Evolutionary conservation across 371 early-diverging fungal genomes (phyloP).

Genomic region (Actinomucor elegans): DNA sequence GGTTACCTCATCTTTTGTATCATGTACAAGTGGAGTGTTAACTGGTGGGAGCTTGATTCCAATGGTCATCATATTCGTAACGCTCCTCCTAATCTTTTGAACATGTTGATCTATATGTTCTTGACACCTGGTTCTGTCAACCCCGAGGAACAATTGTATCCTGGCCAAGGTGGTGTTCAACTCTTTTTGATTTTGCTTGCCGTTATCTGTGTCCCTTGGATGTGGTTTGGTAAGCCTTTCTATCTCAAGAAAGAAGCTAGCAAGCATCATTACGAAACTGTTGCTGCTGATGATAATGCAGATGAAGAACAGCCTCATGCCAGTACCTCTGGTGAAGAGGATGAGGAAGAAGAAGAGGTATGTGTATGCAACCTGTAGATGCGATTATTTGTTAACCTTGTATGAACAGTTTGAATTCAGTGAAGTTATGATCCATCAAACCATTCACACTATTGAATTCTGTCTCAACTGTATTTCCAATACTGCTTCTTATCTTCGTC

Average conservation of each 20-base stretch:
- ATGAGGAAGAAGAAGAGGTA: conserved; percentile 4
- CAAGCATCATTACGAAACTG: conserved; percentile 71
- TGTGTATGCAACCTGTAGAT: neutral
- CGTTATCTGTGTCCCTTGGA: conserved; percentile 93
- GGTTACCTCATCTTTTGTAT: conserved; percentile 14
- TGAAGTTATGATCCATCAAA: conserved; percentile 94
- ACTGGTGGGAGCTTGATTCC: conserved; percentile 78
- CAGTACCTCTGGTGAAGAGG: conserved; percentile 7
- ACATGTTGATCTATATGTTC: conserved; percentile 99
- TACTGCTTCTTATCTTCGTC: conserved; percentile 98
- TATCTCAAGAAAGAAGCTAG: conserved; percentile 78
- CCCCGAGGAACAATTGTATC: conserved; percentile 69
- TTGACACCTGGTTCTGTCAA: conserved; percentile 89
- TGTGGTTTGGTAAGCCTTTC: conserved; percentile 96
- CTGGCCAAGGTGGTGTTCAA: conserved; percentile 90
- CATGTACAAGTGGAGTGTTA: conserved; percentile 72
- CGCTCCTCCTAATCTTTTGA: conserved; percentile 94
- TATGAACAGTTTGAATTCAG: conserved; percentile 94
- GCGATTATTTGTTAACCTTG: conserved; percentile 10
- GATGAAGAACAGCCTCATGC: conserved; percentile 21
- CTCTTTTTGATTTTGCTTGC: conserved; percentile 81
- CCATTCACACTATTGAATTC: conserved; percentile 99
- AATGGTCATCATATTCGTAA: conserved; percentile 64
- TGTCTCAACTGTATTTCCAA: conserved; percentile 98
- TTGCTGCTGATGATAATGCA: conserved; percentile 31